These are phyloP conservation scores for Gracilaria caudata DNA, from an alignment of 23 red algal species.

Conservation along the genomic window DNA sequence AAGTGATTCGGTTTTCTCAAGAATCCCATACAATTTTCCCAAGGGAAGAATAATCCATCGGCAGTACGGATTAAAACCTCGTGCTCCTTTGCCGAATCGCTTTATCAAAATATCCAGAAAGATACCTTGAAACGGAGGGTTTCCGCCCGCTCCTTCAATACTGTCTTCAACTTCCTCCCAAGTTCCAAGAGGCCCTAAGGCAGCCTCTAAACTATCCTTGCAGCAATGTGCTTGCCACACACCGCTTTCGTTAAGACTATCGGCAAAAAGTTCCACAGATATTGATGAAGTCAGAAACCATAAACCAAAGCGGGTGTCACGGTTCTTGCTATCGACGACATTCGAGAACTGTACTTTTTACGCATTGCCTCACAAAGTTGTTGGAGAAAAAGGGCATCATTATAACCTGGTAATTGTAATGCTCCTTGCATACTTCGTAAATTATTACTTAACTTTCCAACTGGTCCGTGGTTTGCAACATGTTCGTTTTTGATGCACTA, in stretches of 20 bases:
- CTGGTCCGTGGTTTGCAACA: too few relatives aligned
- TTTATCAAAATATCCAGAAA: conserved; percentile 5
- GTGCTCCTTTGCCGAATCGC: conserved; percentile 27
- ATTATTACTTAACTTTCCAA: too few relatives aligned
- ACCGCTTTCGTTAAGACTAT: conserved; percentile 40
- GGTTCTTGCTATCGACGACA: too few relatives aligned
- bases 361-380: too few relatives aligned
- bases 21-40: background rate
- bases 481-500: too few relatives aligned
- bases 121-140: conserved; percentile 18
- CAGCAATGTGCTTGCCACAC: conserved; percentile 2
- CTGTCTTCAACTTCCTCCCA: conserved; percentile 30
- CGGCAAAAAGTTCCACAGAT: conserved; percentile 17
- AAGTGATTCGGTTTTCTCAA: background rate
- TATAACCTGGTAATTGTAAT: too few relatives aligned
- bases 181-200: conserved; percentile 17
- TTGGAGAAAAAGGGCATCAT: too few relatives aligned
- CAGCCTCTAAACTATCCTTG: background rate
- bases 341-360: too few relatives aligned
- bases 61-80: conserved; percentile 19
- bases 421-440: too few relatives aligned
- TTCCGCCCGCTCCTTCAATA: conserved; percentile 35
- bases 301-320: too few relatives aligned
- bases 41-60: conserved; percentile 23
- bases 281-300: conserved; percentile 7